Evolutionary conservation across 306 rosid genomes (phyloP).

Genomic region (Gynostemma pentaphyllum): DNA sequence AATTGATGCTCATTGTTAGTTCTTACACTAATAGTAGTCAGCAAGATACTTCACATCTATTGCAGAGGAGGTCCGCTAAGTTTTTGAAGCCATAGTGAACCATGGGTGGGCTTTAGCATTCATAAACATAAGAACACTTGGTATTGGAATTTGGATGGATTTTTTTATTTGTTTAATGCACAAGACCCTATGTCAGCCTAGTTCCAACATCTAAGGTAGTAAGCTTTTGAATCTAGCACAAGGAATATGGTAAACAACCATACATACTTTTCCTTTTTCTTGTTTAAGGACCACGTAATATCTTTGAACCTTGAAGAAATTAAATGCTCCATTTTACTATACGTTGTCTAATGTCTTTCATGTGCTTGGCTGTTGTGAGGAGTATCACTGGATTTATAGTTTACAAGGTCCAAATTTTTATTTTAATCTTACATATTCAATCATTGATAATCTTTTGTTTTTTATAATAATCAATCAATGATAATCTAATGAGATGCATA

Average conservation of each 20-base stretch:
- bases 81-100: background rate
- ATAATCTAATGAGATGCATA: conserved; percentile 8
- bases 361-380: background rate
- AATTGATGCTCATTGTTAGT: background rate
- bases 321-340: background rate
- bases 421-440: background rate
- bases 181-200: background rate
- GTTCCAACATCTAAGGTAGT: background rate
- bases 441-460: background rate
- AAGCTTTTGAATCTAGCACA: no score
- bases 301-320: background rate
- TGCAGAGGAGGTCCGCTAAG: background rate
- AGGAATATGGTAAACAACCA: background rate
- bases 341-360: background rate
- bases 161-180: background rate
- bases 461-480: no score
- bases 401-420: conserved; percentile 1
- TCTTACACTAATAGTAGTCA: background rate
- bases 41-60: background rate
- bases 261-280: background rate
- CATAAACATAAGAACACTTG: no score
- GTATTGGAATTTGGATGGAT: no score
- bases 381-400: background rate
- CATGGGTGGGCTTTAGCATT: no score
- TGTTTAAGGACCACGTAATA: background rate